A percentile compares a stretch with the other conserved stretches of the same genome.
Evolutionary conservation across 805 yeast species (phyloP).

Genomic region (Kluyveromyces starmeri): DNA sequence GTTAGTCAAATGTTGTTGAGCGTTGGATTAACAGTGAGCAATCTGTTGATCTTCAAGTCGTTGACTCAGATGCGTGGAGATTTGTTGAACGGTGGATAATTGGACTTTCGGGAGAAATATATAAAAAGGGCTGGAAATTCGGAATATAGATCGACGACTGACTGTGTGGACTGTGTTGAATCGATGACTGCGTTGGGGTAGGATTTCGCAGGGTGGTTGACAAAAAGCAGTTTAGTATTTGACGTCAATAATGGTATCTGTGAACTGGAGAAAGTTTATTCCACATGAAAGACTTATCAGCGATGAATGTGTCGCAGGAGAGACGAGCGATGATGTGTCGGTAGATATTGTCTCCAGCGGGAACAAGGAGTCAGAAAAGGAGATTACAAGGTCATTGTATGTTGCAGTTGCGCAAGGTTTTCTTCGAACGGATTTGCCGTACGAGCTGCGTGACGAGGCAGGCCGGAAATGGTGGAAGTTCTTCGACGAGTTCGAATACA

Average conservation of each 20-base stretch:
- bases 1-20: too few relatives aligned
- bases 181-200: too few relatives aligned
- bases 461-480: conserved; percentile 37
- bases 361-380: conserved; percentile 4
- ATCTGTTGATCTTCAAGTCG: too few relatives aligned
- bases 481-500: conserved; percentile 45
- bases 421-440: conserved; percentile 26
- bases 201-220: too few relatives aligned
- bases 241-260: neutral
- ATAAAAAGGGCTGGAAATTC: too few relatives aligned
- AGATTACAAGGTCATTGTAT: conserved; percentile 1
- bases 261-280: conserved; percentile 14
- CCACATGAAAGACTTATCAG: conserved; percentile 23
- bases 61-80: too few relatives aligned
- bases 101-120: too few relatives aligned
- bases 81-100: too few relatives aligned
- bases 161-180: too few relatives aligned
- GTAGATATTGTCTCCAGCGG: neutral
- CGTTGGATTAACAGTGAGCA: too few relatives aligned
- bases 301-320: conserved; percentile 8
- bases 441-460: conserved; percentile 33
- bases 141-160: too few relatives aligned
- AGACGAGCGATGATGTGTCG: neutral
- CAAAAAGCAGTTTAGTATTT: too few relatives aligned
- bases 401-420: conserved; percentile 8